A percentile compares a stretch with the other conserved stretches of the same genome.
phyloP scores from a whole-genome alignment of 495 filamentous ascomycete genomes.

The Penicillium fimorum region DNA sequence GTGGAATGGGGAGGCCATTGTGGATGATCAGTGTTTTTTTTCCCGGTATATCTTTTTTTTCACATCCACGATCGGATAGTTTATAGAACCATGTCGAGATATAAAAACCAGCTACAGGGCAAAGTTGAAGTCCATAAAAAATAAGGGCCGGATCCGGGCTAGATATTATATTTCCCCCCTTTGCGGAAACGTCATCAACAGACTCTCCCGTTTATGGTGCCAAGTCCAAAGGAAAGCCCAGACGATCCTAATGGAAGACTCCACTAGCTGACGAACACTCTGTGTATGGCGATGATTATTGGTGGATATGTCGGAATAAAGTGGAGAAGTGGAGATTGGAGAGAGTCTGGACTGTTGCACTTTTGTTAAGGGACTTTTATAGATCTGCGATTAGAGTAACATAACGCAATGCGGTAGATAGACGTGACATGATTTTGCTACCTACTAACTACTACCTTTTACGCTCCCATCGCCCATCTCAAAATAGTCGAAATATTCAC shows the following conservation, averaged over 20 bases:
- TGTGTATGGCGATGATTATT: conserved; percentile 7
- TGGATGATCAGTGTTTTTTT: conserved; percentile 1
- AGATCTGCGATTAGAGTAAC: neutral
- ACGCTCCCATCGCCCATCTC: neutral
- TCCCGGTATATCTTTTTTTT: neutral
- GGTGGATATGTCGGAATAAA: conserved; percentile 21
- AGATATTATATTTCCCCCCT: conserved; percentile 20
- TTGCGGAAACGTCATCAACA: conserved; percentile 30
- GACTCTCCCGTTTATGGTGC: conserved; percentile 10
- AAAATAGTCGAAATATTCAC: neutral
- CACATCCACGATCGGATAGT: neutral
- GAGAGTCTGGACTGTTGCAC: conserved; percentile 22
- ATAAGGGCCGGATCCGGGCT: conserved; percentile 25
- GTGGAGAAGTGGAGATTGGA: conserved; percentile 19
- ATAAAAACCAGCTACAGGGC: neutral
- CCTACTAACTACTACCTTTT: neutral
- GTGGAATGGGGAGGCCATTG: conserved; percentile 48
- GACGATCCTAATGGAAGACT: conserved; percentile 29
- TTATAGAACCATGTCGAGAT: conserved; percentile 22
- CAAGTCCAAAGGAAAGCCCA: conserved; percentile 17
- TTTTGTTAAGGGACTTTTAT: neutral
- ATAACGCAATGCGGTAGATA: neutral
- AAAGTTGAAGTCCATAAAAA: neutral
- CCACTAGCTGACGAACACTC: conserved; percentile 35
- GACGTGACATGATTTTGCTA: neutral